Evolutionary conservation across 768 basidiomycete genomes (phyloP).

Genomic region (Agrocybe praecox): DNA sequence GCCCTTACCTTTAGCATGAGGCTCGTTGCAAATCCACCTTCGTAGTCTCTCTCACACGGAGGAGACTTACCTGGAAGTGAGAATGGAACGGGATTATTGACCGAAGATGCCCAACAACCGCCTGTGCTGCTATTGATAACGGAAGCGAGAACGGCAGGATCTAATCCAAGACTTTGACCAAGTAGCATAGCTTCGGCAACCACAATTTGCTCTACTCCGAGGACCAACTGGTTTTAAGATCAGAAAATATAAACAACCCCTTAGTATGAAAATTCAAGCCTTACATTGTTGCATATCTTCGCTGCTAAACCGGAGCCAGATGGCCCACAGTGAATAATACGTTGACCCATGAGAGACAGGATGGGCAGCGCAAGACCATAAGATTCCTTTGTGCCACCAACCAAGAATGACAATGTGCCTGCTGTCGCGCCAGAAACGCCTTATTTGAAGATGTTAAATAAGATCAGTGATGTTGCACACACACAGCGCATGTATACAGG

Average conservation of each 20-base stretch:
- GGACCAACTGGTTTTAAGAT: slow-evolving; percentile 45
- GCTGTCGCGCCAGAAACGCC: slow-evolving; percentile 88
- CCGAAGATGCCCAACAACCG: slow-evolving; percentile 79
- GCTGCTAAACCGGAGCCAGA: slow-evolving; percentile 84
- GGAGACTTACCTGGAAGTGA: slow-evolving; percentile 73
- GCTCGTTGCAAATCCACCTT: slow-evolving; percentile 83
- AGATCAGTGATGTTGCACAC: not conserved
- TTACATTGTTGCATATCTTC: slow-evolving; percentile 89
- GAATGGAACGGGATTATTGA: slow-evolving; percentile 86
- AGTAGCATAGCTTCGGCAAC: slow-evolving; percentile 91
- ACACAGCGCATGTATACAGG: not conserved
- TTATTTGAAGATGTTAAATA: slow-evolving; percentile 24
- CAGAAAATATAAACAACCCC: not conserved
- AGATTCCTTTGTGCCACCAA: slow-evolving; percentile 70
- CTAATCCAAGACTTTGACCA: slow-evolving; percentile 79
- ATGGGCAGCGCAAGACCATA: slow-evolving; percentile 61
- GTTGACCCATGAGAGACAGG: slow-evolving; percentile 76
- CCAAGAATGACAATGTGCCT: slow-evolving; percentile 88
- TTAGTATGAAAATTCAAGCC: slow-evolving; percentile 29
- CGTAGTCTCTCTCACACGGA: slow-evolving; percentile 81
- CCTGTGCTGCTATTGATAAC: slow-evolving; percentile 89
- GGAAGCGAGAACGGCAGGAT: slow-evolving; percentile 73
- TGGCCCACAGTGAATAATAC: slow-evolving; percentile 81
- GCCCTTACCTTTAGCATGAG: slow-evolving; percentile 75
- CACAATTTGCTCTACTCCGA: slow-evolving; percentile 82